phyloP scores from a whole-genome alignment of 345 rosid species.

The Syzygium aromaticum region DNA sequence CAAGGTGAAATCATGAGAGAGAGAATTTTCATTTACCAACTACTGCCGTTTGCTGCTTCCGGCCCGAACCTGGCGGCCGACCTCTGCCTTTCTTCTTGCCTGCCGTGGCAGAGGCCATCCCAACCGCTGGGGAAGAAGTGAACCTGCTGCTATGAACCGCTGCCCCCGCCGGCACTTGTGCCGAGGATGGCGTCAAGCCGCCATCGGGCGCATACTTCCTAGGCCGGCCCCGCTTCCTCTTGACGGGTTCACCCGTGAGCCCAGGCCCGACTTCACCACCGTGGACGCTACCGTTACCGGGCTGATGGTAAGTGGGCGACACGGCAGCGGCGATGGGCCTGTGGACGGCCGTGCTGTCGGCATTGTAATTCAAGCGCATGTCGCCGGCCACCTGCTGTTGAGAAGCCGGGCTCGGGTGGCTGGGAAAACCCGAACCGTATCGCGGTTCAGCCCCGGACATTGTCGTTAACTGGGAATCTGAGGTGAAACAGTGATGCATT shows the following conservation, averaged over 20 bases:
- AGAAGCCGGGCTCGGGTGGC: background rate
- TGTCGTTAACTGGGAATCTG: background rate
- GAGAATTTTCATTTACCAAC: background rate
- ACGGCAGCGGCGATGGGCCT: conserved; percentile 3
- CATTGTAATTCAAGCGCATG: conserved; percentile 7
- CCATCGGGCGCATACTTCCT: conserved; percentile 65
- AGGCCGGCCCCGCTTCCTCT: conserved; percentile 65
- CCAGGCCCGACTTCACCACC: background rate
- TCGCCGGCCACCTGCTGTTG: background rate
- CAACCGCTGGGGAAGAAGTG: background rate
- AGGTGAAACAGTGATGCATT: background rate
- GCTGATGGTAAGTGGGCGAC: conserved; percentile 1
- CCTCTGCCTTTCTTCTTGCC: background rate
- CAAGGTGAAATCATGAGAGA: background rate
- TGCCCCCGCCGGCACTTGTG: background rate
- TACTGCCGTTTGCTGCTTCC: background rate
- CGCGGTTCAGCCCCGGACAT: background rate
- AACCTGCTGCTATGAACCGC: background rate
- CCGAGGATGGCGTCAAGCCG: background rate
- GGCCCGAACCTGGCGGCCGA: background rate
- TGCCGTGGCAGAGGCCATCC: background rate
- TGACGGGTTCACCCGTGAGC: conserved; percentile 21
- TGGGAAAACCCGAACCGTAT: background rate
- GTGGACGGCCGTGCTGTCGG: conserved; percentile 9
- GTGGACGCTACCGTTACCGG: background rate